Base-by-base conservation (phyloP, 2,329 filamentous ascomycete species). In the Incumbomyces lentus region DNA sequence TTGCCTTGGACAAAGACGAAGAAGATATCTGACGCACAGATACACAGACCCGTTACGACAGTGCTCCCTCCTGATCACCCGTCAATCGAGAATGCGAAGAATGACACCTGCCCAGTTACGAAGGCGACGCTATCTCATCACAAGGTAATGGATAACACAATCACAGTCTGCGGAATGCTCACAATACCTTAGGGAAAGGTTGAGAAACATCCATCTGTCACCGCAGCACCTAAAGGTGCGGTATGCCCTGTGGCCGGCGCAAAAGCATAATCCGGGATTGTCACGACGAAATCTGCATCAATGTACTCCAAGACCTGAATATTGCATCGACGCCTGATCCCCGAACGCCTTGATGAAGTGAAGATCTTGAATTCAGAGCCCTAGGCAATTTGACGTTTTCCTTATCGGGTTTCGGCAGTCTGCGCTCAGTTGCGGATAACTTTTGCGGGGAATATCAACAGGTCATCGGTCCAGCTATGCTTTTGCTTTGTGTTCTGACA, bases 21-120 rank as follows among this genome's bases (percentile, higher is more conserved):
- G 19, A 12, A 11, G 3, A 45, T 31, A 17, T 16, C 11, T 16
- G 17, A 30, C 11, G 3, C 17, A 26, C 16, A 18, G 34, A 18
- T 44, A 34, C 19, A 16, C 22, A 45, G 55, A 12, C 49, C 52
- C 31, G 55, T 53, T 32, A 55, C 55, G 2, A 54, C 46, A 33
- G 53, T 57, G 13, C 48, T 57, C 22, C 55, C 55, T 35, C 55
- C 55, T 10, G 46, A 52, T 41, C 55, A 57, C 32, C 55, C 55
- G 13, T 52, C 51, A 22, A 53, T 54, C 3, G 44, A 40, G 11
- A 40, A 48, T 17, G 43, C 53, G 14, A 50, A 49, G 29, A 50
- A 54, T 13, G 50, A 54, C 13, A 53, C 55, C 16, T 57, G 55
- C 30, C 55, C 55, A 8, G 50, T 57, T 10, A 55, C 53, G 1